Evolutionary conservation across 331 rosid species (phyloP).

Genomic region (Dryas integrifolia): DNA sequence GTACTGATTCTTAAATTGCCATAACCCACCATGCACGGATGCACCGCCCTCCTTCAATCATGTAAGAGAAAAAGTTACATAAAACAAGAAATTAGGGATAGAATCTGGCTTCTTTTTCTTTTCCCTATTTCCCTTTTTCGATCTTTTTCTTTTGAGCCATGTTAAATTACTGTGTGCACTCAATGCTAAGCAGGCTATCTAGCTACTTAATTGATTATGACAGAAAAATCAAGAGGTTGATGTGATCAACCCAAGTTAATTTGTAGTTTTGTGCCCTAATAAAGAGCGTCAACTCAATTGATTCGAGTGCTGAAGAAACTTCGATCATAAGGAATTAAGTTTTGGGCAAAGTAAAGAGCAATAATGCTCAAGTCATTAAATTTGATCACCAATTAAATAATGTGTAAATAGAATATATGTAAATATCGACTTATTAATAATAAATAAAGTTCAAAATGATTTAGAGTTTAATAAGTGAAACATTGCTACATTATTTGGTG

Average conservation of each 20-base stretch:
- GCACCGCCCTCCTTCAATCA: neutral
- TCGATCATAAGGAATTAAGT: neutral
- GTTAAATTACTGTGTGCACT: neutral
- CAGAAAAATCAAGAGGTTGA: neutral
- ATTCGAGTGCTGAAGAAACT: neutral
- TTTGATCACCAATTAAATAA: too few relatives aligned
- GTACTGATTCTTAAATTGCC: neutral
- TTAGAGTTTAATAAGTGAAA: too few relatives aligned
- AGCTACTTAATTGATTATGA: too few relatives aligned
- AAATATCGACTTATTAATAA: too few relatives aligned
- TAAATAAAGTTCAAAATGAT: too few relatives aligned
- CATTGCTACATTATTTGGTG: too few relatives aligned
- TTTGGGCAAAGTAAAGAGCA: too few relatives aligned
- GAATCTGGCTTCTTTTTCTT: neutral
- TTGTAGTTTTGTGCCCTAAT: too few relatives aligned
- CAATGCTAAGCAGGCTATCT: too few relatives aligned
- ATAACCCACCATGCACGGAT: neutral
- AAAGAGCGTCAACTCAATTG: neutral
- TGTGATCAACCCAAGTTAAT: neutral
- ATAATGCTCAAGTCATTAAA: too few relatives aligned
- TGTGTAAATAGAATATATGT: too few relatives aligned
- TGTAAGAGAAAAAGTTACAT: neutral
- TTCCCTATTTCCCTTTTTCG: neutral
- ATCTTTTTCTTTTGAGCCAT: neutral
- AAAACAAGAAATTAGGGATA: slow-evolving; percentile 1